Base-by-base conservation (phyloP, 1,284 basidiomycete species). In the Heterobasidion occidentale region DNA sequence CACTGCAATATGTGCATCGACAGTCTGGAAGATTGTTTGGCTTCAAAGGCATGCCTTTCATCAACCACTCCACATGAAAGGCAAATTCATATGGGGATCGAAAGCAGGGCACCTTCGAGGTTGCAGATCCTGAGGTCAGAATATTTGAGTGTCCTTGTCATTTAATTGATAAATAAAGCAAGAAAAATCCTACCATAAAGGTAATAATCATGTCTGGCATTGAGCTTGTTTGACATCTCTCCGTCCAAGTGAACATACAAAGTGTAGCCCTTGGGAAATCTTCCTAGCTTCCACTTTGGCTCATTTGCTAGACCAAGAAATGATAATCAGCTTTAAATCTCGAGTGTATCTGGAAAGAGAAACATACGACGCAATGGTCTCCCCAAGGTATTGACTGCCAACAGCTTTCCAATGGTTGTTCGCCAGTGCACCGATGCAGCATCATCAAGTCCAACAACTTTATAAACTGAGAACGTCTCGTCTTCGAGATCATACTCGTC, bases 1-100 rank as follows among this genome's bases (percentile, higher is more conserved):
- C 3, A 36, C 49, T 35, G n/a, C 59, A 60, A 33, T 59, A 60
- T 5, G 56, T 59, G 51, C 59, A 60, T 6, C 20, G 17, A 20
- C 59, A 60, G 2, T 19, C 36, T 5, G 34, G 48, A n/a, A 15
- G 7, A 33, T 11, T 4, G 19, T 47, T 33, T 14, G 11, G 12
- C 12, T 17, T 47, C 9, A 14, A 3, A 11, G 4, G n/a, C 11
- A 46, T 3, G 34, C 54, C 51, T n/a, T 47, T 51, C 54, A 59
- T 59, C 51, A 60, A 58, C 59, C 59, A 60, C 9, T 60, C 60
- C 2, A 54, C 58, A 19, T 60, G 59, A 8, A 51, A 47, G 44
- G 51, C 58, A 46, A 60, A 60, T 11, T 60, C 59, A 51, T 51
- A 53, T 1, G 59, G 59, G 0, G 59, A 60, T 14, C 59, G 59